Base-by-base conservation (phyloP, 139 green algal genomes). In the Chlamydomonas incerta region DNA sequence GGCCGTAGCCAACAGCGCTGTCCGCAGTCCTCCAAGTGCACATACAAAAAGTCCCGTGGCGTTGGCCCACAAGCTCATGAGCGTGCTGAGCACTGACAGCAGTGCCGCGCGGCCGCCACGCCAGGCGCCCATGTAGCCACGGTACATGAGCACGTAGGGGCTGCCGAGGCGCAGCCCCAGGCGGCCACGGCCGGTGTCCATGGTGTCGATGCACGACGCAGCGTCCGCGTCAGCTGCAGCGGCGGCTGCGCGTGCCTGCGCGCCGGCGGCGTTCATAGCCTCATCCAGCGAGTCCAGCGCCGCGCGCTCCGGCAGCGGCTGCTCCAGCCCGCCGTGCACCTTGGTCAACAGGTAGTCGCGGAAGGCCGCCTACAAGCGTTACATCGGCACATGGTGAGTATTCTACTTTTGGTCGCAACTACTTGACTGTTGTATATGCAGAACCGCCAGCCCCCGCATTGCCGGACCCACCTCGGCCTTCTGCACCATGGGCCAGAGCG, bases 401-500 rank as follows among this genome's bases (percentile, higher is more conserved):
- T n/a, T n/a, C n/a, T n/a, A n/a, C n/a, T n/a, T n/a, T n/a, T n/a
- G n/a, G n/a, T n/a, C n/a, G n/a, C n/a, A n/a, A n/a, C n/a, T n/a
- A n/a, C n/a, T n/a, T n/a, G n/a, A n/a, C n/a, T n/a, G n/a, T n/a
- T n/a, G n/a, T n/a, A n/a, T n/a, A n/a, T n/a, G n/a, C n/a, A n/a
- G n/a, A n/a, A n/a, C n/a, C n/a, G n/a, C n/a, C n/a, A n/a, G n/a
- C n/a, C n/a, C n/a, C 41, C 41, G 41, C 8, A 23, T 4, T 37
- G 10, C 5, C n/a, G 29, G 13, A 1, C 90, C 5, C 73, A 74
- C 31, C 79, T 95, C 90, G 60, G 92, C 91, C 52, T 88, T 89
- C 60, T 91, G 86, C 47, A 93, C 90, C 69, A 93, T 91, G 0
- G 90, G 86, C 94, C 94, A 97, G 77, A 97, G 87, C 34, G 87